These are phyloP conservation scores for Nicotiana benthamiana DNA, from an alignment of 257 asterid genomes.

Conservation along the genomic window DNA sequence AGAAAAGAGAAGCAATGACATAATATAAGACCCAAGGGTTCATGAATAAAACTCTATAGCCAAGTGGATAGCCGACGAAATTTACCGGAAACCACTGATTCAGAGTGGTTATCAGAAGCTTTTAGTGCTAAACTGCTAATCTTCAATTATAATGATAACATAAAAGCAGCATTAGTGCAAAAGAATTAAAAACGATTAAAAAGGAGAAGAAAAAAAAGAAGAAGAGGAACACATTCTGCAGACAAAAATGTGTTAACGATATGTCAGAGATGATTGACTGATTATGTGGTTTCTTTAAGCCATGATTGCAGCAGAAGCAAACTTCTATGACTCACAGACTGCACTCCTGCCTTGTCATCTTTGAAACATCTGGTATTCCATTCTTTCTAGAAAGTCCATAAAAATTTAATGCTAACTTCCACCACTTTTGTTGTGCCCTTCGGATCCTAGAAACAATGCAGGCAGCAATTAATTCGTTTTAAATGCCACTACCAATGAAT, in stretches of 20 bases:
- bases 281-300: neutral
- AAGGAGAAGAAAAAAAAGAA: neutral
- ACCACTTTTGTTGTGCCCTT: neutral
- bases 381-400: neutral
- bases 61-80: neutral
- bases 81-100: neutral
- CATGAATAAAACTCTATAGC: neutral
- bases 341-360: neutral
- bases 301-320: neutral
- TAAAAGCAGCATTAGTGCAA: neutral
- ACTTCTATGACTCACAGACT: neutral
- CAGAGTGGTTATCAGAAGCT: neutral
- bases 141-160: neutral
- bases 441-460: neutral
- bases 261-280: no score
- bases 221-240: neutral
- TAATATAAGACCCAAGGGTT: neutral
- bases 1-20: slow-evolving; percentile 7
- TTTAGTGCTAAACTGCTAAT: neutral
- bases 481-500: neutral
- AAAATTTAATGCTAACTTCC: neutral
- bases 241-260: neutral
- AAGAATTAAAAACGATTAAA: neutral
- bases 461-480: neutral
- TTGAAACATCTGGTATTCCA: neutral